Base-by-base conservation (phyloP, 2,329 filamentous ascomycete species). In the Colletotrichum sp. region DNA sequence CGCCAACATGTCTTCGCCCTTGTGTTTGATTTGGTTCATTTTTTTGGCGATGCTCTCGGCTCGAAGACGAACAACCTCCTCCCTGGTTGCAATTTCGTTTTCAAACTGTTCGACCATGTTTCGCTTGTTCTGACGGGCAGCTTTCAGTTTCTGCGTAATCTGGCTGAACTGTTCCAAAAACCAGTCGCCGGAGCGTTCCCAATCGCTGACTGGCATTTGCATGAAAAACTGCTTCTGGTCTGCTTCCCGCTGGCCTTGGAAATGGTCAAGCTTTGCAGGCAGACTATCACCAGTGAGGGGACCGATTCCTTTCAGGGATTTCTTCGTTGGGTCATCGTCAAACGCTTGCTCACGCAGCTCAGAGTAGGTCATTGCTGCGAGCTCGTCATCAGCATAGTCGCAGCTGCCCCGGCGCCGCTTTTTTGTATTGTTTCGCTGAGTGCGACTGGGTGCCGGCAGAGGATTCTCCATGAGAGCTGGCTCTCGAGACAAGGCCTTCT, bases 181-280 rank as follows among this genome's bases (percentile, higher is more conserved):
- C 91, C 91, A 92, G 78, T 92, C 90, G 7, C 91, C 91, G 2
- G 90, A 87, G 16, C 87, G 85, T 78, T 92, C 90, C 91, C 91
- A 92, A 69, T 92, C 91, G 19, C 86, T 83, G 16, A 92, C 84
- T 2, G 88, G 82, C 86, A 92, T 89, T 69, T 86, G 86, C 4
- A 85, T 86, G 79, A 92, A 92, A 70, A 92, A 88, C 1, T 86
- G 81, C 36, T 83, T 84, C 79, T 90, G 89, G 65, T 89, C 87
- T 36, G 81, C 80, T 65, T 87, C 87, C 11, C 84, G 84, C 71
- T 88, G 85, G 69, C 82, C 83, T 76, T 88, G 87, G 80, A 87
- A 90, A 78, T 91, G 87, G 57, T 86, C 82, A 15, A 92, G 84
- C 76, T 88, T 89, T 12, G 88, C 85, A 9, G 86, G 83, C 7